Conservation (phyloP, 768 basidiomycete species). For the Termitomyces heimii region DNA sequence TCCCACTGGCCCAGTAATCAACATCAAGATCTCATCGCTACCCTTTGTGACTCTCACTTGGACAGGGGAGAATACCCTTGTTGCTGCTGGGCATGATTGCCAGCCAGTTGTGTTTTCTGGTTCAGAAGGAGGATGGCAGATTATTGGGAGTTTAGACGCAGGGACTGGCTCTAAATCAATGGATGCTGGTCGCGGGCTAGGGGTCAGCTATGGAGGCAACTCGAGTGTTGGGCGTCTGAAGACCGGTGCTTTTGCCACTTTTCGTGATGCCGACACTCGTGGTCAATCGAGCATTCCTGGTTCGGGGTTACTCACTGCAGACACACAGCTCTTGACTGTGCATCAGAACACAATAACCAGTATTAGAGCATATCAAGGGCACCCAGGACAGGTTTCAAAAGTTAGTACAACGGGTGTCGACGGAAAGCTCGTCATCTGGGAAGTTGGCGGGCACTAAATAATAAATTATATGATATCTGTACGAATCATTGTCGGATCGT, state of each 20-base stretch:
- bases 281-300: conserved; percentile 38
- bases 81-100: conserved; percentile 97
- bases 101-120: conserved; percentile 88
- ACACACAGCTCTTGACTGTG: conserved; percentile 81
- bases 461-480: background rate
- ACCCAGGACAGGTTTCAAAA: conserved; percentile 52
- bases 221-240: conserved; percentile 70
- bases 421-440: conserved; percentile 91
- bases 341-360: conserved; percentile 99
- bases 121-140: conserved; percentile 69
- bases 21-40: conserved; percentile 69
- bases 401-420: conserved; percentile 94
- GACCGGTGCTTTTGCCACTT: conserved; percentile 90
- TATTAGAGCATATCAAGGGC: conserved; percentile 67
- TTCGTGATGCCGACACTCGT: conserved; percentile 86
- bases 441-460: conserved; percentile 26
- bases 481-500: conserved; percentile 18
- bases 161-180: conserved; percentile 43
- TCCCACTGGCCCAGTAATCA: conserved; percentile 73
- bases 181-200: conserved; percentile 30
- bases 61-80: conserved; percentile 73
- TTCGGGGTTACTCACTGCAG: conserved; percentile 24
- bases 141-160: conserved; percentile 81
- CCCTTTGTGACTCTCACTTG: conserved; percentile 85
- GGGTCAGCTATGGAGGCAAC: conserved; percentile 39